These are phyloP conservation scores for Epichloe typhina DNA, from an alignment of 2,329 filamentous ascomycete genomes.

Conservation along the genomic window DNA sequence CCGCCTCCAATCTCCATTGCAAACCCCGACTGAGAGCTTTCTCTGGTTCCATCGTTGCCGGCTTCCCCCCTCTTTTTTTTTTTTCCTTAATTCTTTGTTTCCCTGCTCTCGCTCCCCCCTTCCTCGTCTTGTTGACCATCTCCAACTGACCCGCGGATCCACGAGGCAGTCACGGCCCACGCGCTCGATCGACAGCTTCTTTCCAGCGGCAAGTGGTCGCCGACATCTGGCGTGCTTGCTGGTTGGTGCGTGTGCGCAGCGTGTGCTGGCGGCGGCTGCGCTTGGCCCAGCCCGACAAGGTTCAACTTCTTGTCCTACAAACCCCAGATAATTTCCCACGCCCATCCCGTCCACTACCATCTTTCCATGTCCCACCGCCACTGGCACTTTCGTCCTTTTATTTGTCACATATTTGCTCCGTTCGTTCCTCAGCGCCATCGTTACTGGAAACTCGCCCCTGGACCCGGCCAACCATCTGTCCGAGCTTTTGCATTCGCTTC, in stretches of 20 bases:
- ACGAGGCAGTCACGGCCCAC: slow-evolving; percentile 6
- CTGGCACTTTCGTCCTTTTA: slow-evolving; percentile 7
- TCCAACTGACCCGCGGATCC: slow-evolving; percentile 3
- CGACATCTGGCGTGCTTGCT: neutral
- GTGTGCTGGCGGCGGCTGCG: slow-evolving; percentile 9
- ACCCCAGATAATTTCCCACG: slow-evolving; percentile 15
- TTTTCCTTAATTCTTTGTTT: neutral
- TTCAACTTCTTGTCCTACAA: slow-evolving; percentile 11
- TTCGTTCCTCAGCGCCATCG: slow-evolving; percentile 6
- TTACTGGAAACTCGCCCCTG: slow-evolving; percentile 8
- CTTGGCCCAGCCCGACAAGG: slow-evolving; percentile 8
- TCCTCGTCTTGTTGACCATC: slow-evolving; percentile 1
- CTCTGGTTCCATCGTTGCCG: slow-evolving; percentile 1
- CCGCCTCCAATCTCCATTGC: slow-evolving; percentile 3
- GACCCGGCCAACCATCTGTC: slow-evolving; percentile 7
- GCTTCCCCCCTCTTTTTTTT: neutral
- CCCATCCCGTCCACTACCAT: slow-evolving; percentile 10
- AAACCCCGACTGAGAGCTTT: slow-evolving; percentile 4
- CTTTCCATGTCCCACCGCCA: slow-evolving; percentile 16
- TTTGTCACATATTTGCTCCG: slow-evolving; percentile 5
- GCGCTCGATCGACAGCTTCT: slow-evolving; percentile 1
- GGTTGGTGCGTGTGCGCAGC: neutral
- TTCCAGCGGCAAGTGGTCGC: neutral
- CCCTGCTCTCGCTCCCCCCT: neutral
- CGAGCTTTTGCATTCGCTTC: slow-evolving; percentile 6